Conservation (phyloP, 2,329 filamentous ascomycete genomes). For the Fusarium compactum region DNA sequence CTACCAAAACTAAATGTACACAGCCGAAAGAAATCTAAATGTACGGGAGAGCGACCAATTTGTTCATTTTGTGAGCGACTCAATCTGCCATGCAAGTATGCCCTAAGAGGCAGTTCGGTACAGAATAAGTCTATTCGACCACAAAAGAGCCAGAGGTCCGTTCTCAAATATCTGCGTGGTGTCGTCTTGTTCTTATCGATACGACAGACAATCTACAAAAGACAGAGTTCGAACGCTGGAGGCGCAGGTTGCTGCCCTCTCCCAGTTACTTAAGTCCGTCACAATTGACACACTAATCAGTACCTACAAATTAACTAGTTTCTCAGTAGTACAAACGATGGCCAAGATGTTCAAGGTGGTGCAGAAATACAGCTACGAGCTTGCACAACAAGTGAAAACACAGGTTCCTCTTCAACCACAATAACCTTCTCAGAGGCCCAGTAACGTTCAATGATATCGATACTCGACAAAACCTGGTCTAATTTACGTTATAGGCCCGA, state of each 20-base stretch:
- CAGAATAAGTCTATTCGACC: background rate
- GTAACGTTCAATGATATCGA: background rate
- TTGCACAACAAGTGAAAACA: no score
- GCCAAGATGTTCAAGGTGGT: background rate
- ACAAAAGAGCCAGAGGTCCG: background rate
- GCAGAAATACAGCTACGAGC: accelerated
- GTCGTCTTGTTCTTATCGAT: background rate
- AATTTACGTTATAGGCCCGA: accelerated
- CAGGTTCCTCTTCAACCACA: accelerated
- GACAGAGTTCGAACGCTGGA: constrained; percentile 1
- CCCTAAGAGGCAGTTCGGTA: background rate
- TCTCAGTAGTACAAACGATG: accelerated
- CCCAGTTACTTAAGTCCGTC: background rate
- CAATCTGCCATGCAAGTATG: constrained; percentile 4
- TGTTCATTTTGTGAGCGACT: constrained; percentile 19
- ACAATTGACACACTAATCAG: accelerated
- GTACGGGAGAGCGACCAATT: constrained; percentile 11
- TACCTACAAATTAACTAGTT: no score
- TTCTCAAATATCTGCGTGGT: accelerated
- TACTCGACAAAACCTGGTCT: accelerated
- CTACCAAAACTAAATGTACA: accelerated
- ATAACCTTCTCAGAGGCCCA: background rate
- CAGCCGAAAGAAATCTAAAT: constrained; percentile 20
- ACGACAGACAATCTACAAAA: background rate
- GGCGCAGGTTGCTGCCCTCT: background rate